Conservation (phyloP, 495 filamentous ascomycete genomes). For the Trichoderma asperelloides region DNA sequence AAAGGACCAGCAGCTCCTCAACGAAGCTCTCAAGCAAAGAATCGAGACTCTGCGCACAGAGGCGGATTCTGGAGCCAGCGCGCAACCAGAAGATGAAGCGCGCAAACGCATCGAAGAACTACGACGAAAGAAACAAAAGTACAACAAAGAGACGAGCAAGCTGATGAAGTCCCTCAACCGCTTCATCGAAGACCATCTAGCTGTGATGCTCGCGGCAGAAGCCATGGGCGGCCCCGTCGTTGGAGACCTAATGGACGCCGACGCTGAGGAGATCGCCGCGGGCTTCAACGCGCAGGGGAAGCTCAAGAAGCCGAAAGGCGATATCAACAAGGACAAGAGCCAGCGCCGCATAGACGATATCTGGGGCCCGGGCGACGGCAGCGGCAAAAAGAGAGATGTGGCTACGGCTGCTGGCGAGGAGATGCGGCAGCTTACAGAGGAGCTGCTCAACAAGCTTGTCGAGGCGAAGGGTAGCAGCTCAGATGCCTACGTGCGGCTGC, state of each 20-base stretch:
- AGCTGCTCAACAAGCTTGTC: constrained; percentile 49
- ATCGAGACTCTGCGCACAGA: constrained; percentile 43
- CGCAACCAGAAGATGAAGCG: constrained; percentile 47
- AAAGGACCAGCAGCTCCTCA: constrained; percentile 55
- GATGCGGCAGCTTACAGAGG: constrained; percentile 57
- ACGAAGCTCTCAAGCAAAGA: constrained; percentile 36
- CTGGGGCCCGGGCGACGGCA: constrained; percentile 37
- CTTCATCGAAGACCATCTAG: constrained; percentile 68
- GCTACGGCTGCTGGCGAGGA: constrained; percentile 56
- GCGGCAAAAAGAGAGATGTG: constrained; percentile 37
- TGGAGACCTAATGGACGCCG: constrained; percentile 60
- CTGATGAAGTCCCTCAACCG: constrained; percentile 54
- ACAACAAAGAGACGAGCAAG: constrained; percentile 45
- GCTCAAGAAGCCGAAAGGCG: constrained; percentile 49
- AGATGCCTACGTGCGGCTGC: constrained; percentile 57
- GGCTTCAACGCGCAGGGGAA: constrained; percentile 68
- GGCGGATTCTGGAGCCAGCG: constrained; percentile 46
- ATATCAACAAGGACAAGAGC: constrained; percentile 36
- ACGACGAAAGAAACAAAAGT: constrained; percentile 44
- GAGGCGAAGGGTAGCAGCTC: constrained; percentile 48
- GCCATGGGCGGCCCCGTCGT: constrained; percentile 79
- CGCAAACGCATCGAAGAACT: constrained; percentile 50
- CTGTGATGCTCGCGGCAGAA: constrained; percentile 76
- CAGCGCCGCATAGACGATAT: constrained; percentile 71
- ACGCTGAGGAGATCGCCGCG: constrained; percentile 45